phyloP scores from a whole-genome alignment of 495 filamentous ascomycete genomes.

The Polyplosphaeria fusca region DNA sequence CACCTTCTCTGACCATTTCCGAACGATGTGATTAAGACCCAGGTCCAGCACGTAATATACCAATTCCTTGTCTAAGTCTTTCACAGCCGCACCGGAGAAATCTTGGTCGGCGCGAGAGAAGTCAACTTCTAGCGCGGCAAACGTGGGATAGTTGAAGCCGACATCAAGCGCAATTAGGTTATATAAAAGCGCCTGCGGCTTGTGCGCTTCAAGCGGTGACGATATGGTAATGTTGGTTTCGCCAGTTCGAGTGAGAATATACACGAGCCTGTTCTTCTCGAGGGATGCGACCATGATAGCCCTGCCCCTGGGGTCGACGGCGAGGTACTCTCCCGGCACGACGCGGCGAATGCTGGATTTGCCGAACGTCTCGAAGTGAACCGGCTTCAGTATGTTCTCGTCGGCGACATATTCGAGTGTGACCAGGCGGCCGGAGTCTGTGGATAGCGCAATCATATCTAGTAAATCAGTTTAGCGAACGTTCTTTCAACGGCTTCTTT shows the following conservation, averaged over 20 bases:
- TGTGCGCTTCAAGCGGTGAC: slow-evolving; percentile 95
- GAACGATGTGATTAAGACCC: slow-evolving; percentile 92
- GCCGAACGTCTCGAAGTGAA: slow-evolving; percentile 95
- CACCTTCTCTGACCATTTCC: slow-evolving; percentile 91
- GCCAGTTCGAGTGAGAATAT: slow-evolving; percentile 92
- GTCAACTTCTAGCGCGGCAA: slow-evolving; percentile 90
- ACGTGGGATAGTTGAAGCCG: slow-evolving; percentile 94
- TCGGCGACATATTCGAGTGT: slow-evolving; percentile 88
- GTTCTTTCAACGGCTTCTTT: slow-evolving; percentile 36
- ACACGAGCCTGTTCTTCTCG: slow-evolving; percentile 99
- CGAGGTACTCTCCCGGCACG: slow-evolving; percentile 91
- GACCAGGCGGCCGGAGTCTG: slow-evolving; percentile 91
- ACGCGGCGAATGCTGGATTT: slow-evolving; percentile 95
- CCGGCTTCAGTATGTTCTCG: slow-evolving; percentile 80
- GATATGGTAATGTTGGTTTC: slow-evolving; percentile 95
- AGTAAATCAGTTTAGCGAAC: slow-evolving; percentile 57
- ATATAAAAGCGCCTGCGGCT: slow-evolving; percentile 87
- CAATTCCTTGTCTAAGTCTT: slow-evolving; percentile 80
- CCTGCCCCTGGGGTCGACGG: slow-evolving; percentile 89
- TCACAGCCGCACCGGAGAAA: slow-evolving; percentile 74
- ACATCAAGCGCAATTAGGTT: slow-evolving; percentile 84
- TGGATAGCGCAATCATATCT: slow-evolving; percentile 96
- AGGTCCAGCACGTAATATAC: slow-evolving; percentile 98
- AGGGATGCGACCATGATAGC: slow-evolving; percentile 90
- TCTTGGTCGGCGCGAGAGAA: slow-evolving; percentile 91